Percentiles rank a stretch among this genome's conserved stretches.
phyloP scores from a whole-genome alignment of 495 filamentous ascomycete genomes.

The Tuber aestivum region DNA sequence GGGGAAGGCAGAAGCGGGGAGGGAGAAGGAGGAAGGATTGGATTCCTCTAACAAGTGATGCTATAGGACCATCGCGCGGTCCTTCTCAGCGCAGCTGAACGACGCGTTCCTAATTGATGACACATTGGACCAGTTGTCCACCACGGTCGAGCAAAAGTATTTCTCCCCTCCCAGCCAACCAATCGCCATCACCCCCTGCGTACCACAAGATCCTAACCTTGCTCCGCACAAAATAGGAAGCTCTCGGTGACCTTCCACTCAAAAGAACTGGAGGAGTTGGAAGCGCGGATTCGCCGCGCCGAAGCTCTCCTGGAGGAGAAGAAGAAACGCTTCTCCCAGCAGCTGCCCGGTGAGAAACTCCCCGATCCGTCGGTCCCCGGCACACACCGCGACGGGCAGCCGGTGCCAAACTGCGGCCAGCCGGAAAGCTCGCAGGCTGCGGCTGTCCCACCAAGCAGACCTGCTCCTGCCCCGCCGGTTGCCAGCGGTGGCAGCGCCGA shows the following conservation, averaged over 20 bases:
- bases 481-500: neutral
- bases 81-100: conserved; percentile 79
- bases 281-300: conserved; percentile 74
- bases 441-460: conserved; percentile 16
- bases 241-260: conserved; percentile 65
- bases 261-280: conserved; percentile 76
- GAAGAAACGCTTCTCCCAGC: conserved; percentile 38
- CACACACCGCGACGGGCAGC: conserved; percentile 13
- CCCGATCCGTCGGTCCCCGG: conserved; percentile 9
- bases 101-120: conserved; percentile 83
- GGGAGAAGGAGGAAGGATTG: neutral
- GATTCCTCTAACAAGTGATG: conserved; percentile 10
- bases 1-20: neutral
- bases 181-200: conserved; percentile 18
- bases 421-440: conserved; percentile 20
- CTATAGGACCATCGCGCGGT: conserved; percentile 75
- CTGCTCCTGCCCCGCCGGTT: conserved; percentile 20
- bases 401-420: conserved; percentile 28
- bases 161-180: conserved; percentile 40
- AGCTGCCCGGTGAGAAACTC: conserved; percentile 14
- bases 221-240: conserved; percentile 52
- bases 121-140: conserved; percentile 66
- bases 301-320: conserved; percentile 67
- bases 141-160: conserved; percentile 79
- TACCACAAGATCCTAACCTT: conserved; percentile 24